Evolutionary conservation across 2,329 filamentous ascomycete genomes (phyloP).

Genomic region (Aspergillus fumigatus): DNA sequence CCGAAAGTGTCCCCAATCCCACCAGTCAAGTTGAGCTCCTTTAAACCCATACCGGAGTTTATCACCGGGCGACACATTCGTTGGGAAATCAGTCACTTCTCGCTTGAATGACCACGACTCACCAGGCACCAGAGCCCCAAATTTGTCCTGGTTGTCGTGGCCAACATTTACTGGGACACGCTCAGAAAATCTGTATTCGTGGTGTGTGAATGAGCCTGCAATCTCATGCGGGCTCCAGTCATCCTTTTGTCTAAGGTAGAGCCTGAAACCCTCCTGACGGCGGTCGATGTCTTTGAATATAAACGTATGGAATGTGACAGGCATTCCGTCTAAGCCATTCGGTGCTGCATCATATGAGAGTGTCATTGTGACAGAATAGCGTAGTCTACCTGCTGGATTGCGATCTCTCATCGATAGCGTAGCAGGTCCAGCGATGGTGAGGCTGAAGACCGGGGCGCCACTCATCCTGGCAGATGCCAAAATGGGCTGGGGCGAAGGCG

Average conservation of each 20-base stretch:
- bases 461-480: background rate
- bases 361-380: background rate
- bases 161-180: background rate
- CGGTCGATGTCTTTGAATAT: background rate
- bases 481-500: background rate
- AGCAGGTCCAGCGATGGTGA: background rate
- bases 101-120: background rate
- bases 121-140: background rate
- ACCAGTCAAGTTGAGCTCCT: background rate
- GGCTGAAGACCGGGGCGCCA: background rate
- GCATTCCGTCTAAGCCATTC: background rate
- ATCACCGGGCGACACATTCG: background rate
- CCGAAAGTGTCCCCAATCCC: slow-evolving; percentile 1
- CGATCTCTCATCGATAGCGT: background rate
- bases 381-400: background rate
- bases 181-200: background rate
- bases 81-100: background rate
- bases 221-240: background rate
- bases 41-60: background rate
- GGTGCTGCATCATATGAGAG: background rate
- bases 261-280: background rate
- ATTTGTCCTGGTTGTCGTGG: background rate
- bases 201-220: background rate
- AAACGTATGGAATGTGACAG: background rate
- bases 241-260: background rate